These are phyloP conservation scores for Candolleomyces eurysporus DNA, from an alignment of 768 basidiomycete species.

Conservation along the genomic window DNA sequence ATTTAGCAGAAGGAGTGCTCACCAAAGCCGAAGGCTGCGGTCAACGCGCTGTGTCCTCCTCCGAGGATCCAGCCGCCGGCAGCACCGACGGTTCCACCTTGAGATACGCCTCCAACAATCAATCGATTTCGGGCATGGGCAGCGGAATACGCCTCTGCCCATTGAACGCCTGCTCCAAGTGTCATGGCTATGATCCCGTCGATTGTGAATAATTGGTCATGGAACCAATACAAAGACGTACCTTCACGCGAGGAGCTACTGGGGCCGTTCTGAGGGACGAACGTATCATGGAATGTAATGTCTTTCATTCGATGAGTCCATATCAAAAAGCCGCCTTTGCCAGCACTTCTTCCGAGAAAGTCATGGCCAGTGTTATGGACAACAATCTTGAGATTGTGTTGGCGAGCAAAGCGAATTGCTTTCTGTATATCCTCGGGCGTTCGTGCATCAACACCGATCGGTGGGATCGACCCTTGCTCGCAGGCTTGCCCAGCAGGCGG, in stretches of 20 bases:
- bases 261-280: constrained; percentile 32
- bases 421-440: constrained; percentile 36
- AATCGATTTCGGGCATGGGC: constrained; percentile 35
- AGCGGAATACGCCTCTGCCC: constrained; percentile 41
- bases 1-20: background rate
- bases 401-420: constrained; percentile 34
- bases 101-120: constrained; percentile 44
- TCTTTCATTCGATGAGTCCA: constrained; percentile 41
- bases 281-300: constrained; percentile 28
- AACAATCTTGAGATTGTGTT: constrained; percentile 34
- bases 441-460: constrained; percentile 39
- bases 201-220: constrained; percentile 29
- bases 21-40: constrained; percentile 44
- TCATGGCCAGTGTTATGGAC: constrained; percentile 43
- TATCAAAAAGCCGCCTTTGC: constrained; percentile 35
- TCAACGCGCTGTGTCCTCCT: constrained; percentile 42
- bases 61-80: constrained; percentile 49
- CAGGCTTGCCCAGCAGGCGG: constrained; percentile 38
- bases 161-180: constrained; percentile 44
- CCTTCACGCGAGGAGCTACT: constrained; percentile 11
- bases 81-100: constrained; percentile 41
- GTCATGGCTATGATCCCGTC: constrained; percentile 24
- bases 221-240: constrained; percentile 26
- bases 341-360: constrained; percentile 43
- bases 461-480: constrained; percentile 41